Evolutionary conservation across 495 filamentous ascomycete species (phyloP).

Genomic region (Talaromyces adpressus): DNA sequence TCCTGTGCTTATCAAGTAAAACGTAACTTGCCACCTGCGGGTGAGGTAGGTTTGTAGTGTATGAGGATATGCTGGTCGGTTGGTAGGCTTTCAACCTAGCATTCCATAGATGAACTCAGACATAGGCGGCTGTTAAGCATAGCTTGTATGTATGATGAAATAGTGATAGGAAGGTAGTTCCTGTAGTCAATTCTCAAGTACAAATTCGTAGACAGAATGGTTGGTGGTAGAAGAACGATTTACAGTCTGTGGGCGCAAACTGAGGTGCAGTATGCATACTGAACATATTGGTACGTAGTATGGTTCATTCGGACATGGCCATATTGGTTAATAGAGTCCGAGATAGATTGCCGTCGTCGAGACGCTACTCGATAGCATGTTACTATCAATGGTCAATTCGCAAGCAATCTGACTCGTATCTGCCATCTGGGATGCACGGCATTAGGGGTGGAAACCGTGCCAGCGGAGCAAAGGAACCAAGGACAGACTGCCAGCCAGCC

Average conservation of each 20-base stretch:
- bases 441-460: not conserved
- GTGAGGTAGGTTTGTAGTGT: not conserved
- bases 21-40: not conserved
- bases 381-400: not conserved
- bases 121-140: not conserved
- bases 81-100: not conserved
- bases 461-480: not conserved
- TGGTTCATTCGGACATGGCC: not conserved
- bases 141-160: not conserved
- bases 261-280: conserved; percentile 4
- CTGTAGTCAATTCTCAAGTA: not conserved
- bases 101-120: not conserved
- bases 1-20: not conserved
- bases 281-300: not conserved
- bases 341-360: not conserved
- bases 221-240: not conserved
- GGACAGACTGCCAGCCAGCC: not conserved
- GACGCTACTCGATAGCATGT: not conserved
- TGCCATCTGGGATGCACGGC: not conserved
- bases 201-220: not conserved
- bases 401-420: not conserved
- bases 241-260: not conserved
- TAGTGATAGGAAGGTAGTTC: not conserved
- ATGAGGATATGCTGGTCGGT: not conserved
- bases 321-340: not conserved